Evolutionary conservation across 148 eudicot species (phyloP), one percentile per base, ranked within the genome.

Genomic region (Heliosperma pusillum): DNA sequence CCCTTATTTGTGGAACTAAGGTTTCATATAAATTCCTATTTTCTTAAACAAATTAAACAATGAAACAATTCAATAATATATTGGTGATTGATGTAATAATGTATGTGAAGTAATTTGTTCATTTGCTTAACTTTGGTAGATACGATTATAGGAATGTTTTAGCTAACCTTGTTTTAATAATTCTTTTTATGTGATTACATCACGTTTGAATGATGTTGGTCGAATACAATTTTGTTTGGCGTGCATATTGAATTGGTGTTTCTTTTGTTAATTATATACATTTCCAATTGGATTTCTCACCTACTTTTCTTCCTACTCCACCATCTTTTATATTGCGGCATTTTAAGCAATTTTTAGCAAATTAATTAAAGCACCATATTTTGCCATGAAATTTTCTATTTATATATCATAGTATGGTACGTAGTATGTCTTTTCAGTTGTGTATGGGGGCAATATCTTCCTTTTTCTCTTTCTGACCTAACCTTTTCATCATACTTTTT

Each of bases 251-350:
- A n/a, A n/a, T n/a, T 53, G 64, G 12, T 66, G 72, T 56, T 10
- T n/a, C 52, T 78, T 73, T 25, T 59, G 65, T 70, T 74, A 78
- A 80, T 75, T 29, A n/a, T n/a, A n/a, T n/a, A 69, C 50, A 21
- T 45, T 70, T 76, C 57, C 66, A 69, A 42, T 69, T 74, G 70
- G 62, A 45, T 68, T 63, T 26, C 66, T 59, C 24, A 79, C 74
- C 81, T 59, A 79, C 81, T 78, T 27, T 44, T 78, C 61, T 58
- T 73, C 77, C 81, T 67, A 66, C 67, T 74, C 81, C 77, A 71
- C 67, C 74, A 60, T 55, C 76, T 74, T 42, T 26, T 7, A 47
- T 74, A 45, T 74, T 74, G 63, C 56, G 68, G 11, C 67, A 67
- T 24, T 55, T 61, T 55, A 40, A 75, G 50, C 72, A 59, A 69